phyloP scores from a whole-genome alignment of 345 rosid species.

The Jatropha curcas region DNA sequence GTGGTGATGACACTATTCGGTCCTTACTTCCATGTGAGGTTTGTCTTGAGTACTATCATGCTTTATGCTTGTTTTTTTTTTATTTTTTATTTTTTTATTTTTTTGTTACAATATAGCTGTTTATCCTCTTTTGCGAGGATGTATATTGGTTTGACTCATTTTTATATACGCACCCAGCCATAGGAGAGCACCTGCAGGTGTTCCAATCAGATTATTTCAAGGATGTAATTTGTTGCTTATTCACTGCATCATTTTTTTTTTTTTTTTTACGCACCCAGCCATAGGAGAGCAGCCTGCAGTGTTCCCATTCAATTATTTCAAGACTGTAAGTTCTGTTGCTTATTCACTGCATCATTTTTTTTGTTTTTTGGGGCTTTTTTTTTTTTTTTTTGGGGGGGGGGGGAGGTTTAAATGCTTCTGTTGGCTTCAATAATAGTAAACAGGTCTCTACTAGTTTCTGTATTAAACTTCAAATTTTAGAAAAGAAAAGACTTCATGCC shows the following conservation, averaged over 20 bases:
- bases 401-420: background rate
- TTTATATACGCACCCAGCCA: background rate
- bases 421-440: background rate
- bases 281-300: background rate
- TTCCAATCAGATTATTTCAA: background rate
- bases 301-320: background rate
- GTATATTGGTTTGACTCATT: background rate
- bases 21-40: conserved; percentile 93
- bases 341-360: background rate
- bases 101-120: conserved; percentile 1
- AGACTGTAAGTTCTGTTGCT: background rate
- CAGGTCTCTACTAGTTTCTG: background rate
- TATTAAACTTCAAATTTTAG: background rate
- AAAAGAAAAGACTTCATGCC: background rate
- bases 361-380: no score
- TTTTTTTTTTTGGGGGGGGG: no score
- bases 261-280: background rate
- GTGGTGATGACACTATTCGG: conserved; percentile 54
- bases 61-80: conserved; percentile 8
- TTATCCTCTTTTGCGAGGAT: conserved; percentile 3
- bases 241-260: no score
- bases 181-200: background rate
- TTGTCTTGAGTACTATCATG: conserved; percentile 28
- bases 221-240: background rate
- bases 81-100: conserved; percentile 1